Percentiles rank a stretch among this genome's conserved stretches.
Conservation (phyloP, 1,284 basidiomycete species). For the Cutaneotrichosporon curvatum region DNA sequence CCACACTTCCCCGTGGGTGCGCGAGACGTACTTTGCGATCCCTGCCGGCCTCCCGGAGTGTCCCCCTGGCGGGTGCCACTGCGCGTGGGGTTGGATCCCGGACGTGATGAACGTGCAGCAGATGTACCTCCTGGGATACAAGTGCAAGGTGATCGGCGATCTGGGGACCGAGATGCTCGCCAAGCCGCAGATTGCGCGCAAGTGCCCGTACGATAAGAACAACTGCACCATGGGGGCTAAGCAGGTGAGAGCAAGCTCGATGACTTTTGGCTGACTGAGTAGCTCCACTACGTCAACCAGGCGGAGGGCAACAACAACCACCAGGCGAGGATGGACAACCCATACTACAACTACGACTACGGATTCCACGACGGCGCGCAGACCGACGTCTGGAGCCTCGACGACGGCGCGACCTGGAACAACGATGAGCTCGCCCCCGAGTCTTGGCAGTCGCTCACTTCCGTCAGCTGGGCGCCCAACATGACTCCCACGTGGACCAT, state of each 20-base stretch:
- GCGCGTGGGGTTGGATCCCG: constrained; percentile 64
- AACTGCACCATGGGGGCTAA: constrained; percentile 8
- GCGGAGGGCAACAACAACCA: constrained; percentile 1
- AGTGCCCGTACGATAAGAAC: constrained; percentile 7
- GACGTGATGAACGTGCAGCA: constrained; percentile 6
- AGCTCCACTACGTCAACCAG: no score
- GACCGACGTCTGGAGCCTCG: constrained; percentile 1
- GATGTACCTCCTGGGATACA: constrained; percentile 3
- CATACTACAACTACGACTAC: constrained; percentile 6
- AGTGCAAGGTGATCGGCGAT: constrained; percentile 4
- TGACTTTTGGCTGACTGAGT: no score
- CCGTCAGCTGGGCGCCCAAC: not conserved
- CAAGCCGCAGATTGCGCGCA: not conserved
- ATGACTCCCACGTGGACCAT: not conserved
- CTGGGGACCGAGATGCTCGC: constrained; percentile 42
- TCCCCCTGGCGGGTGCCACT: constrained; percentile 58
- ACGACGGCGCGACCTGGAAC: constrained; percentile 1
- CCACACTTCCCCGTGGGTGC: constrained; percentile 62
- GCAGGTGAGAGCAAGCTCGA: not conserved
- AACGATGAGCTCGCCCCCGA: not conserved
- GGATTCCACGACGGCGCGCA: constrained; percentile 7
- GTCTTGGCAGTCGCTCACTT: not conserved
- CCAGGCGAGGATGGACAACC: not conserved
- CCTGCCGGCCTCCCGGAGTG: constrained; percentile 62
- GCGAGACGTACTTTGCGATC: constrained; percentile 56